Percentiles rank a stretch among this genome's conserved stretches.
Conservation (phyloP, 306 rosid species). For the Abrus pulchellus region DNA sequence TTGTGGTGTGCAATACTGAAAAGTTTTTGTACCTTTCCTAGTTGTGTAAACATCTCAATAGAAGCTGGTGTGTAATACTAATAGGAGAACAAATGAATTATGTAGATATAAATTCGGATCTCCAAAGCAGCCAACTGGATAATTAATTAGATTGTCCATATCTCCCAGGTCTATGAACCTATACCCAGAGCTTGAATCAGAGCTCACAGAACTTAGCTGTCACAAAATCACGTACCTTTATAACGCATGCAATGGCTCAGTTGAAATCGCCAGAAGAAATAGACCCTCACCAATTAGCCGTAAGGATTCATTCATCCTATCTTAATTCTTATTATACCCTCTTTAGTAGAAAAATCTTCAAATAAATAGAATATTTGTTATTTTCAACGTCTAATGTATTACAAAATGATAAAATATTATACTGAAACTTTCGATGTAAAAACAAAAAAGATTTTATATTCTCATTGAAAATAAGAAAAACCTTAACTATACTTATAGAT, state of each 20-base stretch:
- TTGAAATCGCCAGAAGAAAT: constrained; percentile 16
- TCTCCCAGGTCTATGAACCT: constrained; percentile 59
- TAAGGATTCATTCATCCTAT: neutral
- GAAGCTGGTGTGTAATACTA: no score
- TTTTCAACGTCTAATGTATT: no score
- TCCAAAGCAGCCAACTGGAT: constrained; percentile 24
- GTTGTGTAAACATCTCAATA: no score
- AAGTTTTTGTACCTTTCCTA: no score
- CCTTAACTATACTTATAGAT: no score
- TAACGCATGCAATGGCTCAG: constrained; percentile 50
- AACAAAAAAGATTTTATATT: no score
- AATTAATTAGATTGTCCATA: constrained; percentile 57
- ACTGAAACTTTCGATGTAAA: no score
- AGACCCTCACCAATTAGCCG: neutral
- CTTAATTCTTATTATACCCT: neutral
- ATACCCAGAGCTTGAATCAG: constrained; percentile 49
- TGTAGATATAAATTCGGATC: neutral
- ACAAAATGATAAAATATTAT: no score
- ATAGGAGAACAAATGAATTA: neutral
- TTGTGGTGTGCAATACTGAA: no score
- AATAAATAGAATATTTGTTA: no score
- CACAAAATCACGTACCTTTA: constrained; percentile 37
- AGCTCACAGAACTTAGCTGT: constrained; percentile 59
- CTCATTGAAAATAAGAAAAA: neutral
- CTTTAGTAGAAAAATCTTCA: neutral